Conservation (phyloP, 169 alveolate genomes). For the Cryptosporidium ubiquitum region DNA sequence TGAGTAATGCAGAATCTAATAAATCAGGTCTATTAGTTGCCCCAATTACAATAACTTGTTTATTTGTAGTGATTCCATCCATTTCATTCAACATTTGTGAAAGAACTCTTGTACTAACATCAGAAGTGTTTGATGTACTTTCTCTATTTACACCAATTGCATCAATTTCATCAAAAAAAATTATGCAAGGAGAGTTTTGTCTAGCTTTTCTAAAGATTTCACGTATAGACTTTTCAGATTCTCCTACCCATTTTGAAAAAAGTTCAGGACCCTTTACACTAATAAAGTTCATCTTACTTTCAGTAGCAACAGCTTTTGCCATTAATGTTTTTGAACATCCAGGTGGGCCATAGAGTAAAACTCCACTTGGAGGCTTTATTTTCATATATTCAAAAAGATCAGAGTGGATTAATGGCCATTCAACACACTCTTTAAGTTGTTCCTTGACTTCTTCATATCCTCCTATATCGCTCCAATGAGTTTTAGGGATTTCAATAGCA, state of each 20-base stretch:
- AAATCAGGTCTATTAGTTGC: constrained; percentile 99
- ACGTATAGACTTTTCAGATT: constrained; percentile 95
- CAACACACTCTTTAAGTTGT: constrained; percentile 94
- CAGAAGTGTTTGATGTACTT: constrained; percentile 78
- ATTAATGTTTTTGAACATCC: constrained; percentile 99
- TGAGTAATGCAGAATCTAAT: constrained; percentile 95
- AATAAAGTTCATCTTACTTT: constrained; percentile 95
- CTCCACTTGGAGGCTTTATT: constrained; percentile 94
- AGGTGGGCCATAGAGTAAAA: constrained; percentile 99
- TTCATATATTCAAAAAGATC: constrained; percentile 88
- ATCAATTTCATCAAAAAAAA: constrained; percentile 98
- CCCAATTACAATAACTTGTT: constrained; percentile 95
- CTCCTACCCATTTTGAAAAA: constrained; percentile 99
- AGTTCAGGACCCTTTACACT: constrained; percentile 99
- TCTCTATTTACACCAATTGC: constrained; percentile 93
- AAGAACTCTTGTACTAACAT: constrained; percentile 95
- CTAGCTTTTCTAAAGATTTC: constrained; percentile 96
- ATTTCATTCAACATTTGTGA: constrained; percentile 97
- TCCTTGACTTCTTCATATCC: constrained; percentile 95
- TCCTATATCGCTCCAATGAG: constrained; percentile 97
- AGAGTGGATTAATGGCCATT: constrained; percentile 96
- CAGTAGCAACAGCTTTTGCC: constrained; percentile 99
- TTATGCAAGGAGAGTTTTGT: constrained; percentile 88
- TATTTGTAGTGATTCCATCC: constrained; percentile 94
- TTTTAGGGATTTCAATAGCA: constrained; percentile 93